Percentiles rank a stretch among this genome's conserved stretches.
These are phyloP conservation scores for Hypomyces perniciosus DNA, from an alignment of 2,329 filamentous ascomycete species.

Conservation along the genomic window DNA sequence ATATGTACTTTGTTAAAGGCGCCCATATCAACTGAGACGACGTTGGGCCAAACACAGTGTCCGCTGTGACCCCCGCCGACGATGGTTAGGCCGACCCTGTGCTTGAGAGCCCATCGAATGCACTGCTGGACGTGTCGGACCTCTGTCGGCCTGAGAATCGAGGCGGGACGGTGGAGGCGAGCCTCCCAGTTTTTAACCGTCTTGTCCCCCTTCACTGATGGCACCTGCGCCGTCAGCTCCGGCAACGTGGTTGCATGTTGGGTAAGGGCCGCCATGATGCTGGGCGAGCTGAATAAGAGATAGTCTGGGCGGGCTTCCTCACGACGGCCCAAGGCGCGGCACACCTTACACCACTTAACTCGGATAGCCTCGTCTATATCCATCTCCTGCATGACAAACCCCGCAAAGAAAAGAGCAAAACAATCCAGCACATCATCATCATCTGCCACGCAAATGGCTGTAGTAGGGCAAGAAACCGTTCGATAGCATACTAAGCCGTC, in stretches of 20 bases:
- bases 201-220: constrained; percentile 22
- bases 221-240: constrained; percentile 38
- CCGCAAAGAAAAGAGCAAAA: constrained; percentile 50
- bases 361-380: constrained; percentile 26
- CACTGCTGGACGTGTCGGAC: constrained; percentile 47
- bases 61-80: constrained; percentile 55
- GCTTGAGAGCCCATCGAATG: constrained; percentile 48
- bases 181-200: constrained; percentile 49
- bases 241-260: constrained; percentile 36
- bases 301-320: constrained; percentile 30
- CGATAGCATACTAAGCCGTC: constrained; percentile 42
- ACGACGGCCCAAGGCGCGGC: constrained; percentile 39
- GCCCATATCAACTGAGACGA: constrained; percentile 53
- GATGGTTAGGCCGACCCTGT: constrained; percentile 40
- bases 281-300: constrained; percentile 44
- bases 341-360: constrained; percentile 44
- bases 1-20: constrained; percentile 48
- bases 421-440: constrained; percentile 39
- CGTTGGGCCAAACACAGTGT: constrained; percentile 48
- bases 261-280: constrained; percentile 47
- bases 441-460: constrained; percentile 37
- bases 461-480: constrained; percentile 41
- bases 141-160: constrained; percentile 39
- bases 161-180: constrained; percentile 35
- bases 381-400: constrained; percentile 32